Conservation (phyloP, 148 eudicot genomes). For the Fagopyrum homotropicum region DNA sequence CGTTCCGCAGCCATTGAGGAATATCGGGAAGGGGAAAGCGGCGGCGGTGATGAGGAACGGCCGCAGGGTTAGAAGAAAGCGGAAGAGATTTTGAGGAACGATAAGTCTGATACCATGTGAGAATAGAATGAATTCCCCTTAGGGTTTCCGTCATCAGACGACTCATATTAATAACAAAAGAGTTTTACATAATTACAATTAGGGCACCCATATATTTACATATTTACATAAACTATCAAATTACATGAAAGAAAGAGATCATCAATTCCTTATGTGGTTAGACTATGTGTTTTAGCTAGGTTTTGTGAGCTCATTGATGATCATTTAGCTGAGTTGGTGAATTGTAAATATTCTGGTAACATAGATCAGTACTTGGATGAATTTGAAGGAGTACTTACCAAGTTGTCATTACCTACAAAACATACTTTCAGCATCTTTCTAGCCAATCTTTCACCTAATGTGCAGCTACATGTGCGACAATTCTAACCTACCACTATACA, state of each 20-base stretch:
- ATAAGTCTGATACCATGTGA: no score
- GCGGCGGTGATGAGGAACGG: no score
- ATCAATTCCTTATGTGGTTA: not conserved
- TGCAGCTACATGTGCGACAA: not conserved
- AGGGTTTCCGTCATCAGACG: no score
- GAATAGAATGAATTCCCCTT: no score
- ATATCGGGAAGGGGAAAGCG: no score
- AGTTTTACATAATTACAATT: no score
- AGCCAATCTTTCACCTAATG: not conserved
- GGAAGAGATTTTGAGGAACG: no score
- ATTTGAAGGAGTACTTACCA: not conserved
- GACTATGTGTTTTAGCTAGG: not conserved
- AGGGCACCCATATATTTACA: no score
- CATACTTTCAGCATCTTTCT: not conserved
- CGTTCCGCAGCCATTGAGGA: no score
- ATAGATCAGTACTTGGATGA: not conserved
- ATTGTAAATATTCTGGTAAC: not conserved
- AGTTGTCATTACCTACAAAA: not conserved
- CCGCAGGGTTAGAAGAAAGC: no score
- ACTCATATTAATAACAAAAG: no score
- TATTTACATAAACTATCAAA: no score
- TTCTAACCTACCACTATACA: not conserved
- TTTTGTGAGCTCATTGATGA: not conserved
- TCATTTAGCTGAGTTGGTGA: not conserved
- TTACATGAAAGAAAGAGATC: not conserved